Evolutionary conservation across 805 yeast genomes (phyloP).

Genomic region (Yueomyces sinensis): DNA sequence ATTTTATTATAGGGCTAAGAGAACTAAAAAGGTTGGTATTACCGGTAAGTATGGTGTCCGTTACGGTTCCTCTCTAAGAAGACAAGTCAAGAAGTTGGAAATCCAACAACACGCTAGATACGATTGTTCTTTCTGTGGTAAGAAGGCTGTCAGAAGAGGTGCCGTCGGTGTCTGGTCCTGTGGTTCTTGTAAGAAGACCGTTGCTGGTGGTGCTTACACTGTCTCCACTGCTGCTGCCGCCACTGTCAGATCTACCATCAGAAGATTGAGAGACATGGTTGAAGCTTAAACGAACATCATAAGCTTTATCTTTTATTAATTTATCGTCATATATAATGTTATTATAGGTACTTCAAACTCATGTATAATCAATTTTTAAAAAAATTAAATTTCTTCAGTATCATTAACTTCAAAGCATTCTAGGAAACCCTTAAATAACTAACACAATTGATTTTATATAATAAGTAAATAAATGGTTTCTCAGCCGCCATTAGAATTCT

Average conservation of each 20-base stretch:
- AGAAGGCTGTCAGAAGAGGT: conserved; percentile 94
- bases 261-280: conserved; percentile 99
- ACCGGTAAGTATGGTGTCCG: conserved; percentile 99
- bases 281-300: conserved; percentile 63
- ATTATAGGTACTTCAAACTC: not conserved
- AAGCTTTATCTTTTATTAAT: conserved; percentile 1
- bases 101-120: conserved; percentile 97
- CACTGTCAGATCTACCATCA: conserved; percentile 99
- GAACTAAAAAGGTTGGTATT: conserved; percentile 99
- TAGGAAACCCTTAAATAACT: too few species aligned
- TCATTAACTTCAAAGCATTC: not conserved
- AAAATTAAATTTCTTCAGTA: not conserved
- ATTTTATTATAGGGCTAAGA: conserved; percentile 69
- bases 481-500: too few species aligned
- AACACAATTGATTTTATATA: too few species aligned
- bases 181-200: conserved; percentile 86
- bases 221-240: conserved; percentile 99
- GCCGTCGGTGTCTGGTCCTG: conserved; percentile 99
- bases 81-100: conserved; percentile 99
- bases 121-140: conserved; percentile 99
- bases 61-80: conserved; percentile 99
- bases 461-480: too few species aligned
- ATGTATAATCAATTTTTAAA: not conserved
- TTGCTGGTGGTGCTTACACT: conserved; percentile 99
- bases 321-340: not conserved